These are phyloP conservation scores for Nemania sp. DNA, from an alignment of 2,329 filamentous ascomycete genomes.

Conservation along the genomic window DNA sequence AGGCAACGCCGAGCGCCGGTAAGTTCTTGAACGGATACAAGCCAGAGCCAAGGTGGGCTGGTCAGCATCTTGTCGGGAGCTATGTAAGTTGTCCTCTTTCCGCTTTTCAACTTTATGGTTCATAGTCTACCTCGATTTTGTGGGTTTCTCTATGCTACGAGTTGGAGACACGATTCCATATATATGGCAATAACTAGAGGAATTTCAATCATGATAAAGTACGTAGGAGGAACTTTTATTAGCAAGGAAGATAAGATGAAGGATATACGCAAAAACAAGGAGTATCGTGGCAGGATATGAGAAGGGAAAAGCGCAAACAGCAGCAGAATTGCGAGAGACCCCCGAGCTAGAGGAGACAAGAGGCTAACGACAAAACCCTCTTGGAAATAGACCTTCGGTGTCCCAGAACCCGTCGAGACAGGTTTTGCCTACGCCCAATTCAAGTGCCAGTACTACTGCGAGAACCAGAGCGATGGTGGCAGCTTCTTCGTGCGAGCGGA, in stretches of 20 bases:
- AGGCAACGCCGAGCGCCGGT: conserved; percentile 40
- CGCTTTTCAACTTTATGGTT: conserved; percentile 1
- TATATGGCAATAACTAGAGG: background rate
- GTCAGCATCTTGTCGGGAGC: conserved; percentile 45
- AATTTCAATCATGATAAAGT: background rate
- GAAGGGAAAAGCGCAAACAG: background rate
- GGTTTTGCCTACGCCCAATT: conserved; percentile 51
- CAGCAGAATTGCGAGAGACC: background rate
- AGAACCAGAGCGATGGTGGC: conserved; percentile 39
- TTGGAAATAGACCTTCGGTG: conserved; percentile 48
- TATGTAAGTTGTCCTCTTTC: conserved; percentile 42
- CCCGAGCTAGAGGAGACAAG: background rate
- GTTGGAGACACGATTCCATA: background rate
- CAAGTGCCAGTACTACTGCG: conserved; percentile 53
- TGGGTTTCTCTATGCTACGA: background rate
- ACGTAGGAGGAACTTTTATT: background rate
- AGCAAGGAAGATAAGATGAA: background rate
- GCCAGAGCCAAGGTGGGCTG: conserved; percentile 47
- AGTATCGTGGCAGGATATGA: background rate
- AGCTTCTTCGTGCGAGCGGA: conserved; percentile 49
- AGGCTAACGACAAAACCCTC: background rate
- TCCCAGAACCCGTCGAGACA: conserved; percentile 44
- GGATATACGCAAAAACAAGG: background rate
- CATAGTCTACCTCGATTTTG: background rate
- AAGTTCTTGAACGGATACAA: conserved; percentile 42